phyloP scores from a whole-genome alignment of 805 yeast species.

The Cyberlindnera mycetangii region DNA sequence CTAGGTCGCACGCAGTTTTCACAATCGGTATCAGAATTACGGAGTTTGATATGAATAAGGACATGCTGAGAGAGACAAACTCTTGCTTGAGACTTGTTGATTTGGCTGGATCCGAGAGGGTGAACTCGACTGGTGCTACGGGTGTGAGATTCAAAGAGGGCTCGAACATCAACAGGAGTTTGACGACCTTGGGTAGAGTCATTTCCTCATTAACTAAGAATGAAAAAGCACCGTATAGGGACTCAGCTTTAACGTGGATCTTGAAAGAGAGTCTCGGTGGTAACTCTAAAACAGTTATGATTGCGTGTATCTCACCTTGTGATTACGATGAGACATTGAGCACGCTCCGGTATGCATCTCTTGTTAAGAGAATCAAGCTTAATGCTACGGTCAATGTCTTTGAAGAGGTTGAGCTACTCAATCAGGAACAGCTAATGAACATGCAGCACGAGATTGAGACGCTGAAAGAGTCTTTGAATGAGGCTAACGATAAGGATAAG shows the following conservation, averaged over 20 bases:
- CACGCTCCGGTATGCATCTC: slow-evolving; percentile 74
- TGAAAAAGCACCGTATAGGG: slow-evolving; percentile 42
- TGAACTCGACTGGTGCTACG: slow-evolving; percentile 57
- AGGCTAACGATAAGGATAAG: slow-evolving; percentile 23
- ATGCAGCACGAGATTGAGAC: slow-evolving; percentile 23
- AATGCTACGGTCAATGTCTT: slow-evolving; percentile 47
- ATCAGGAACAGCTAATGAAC: slow-evolving; percentile 10
- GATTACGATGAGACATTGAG: slow-evolving; percentile 77
- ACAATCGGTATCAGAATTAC: slow-evolving; percentile 62
- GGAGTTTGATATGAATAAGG: slow-evolving; percentile 37
- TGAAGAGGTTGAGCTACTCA: slow-evolving; percentile 13
- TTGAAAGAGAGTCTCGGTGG: slow-evolving; percentile 78
- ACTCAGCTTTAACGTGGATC: slow-evolving; percentile 71
- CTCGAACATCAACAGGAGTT: slow-evolving; percentile 69
- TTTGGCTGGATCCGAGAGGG: slow-evolving; percentile 80
- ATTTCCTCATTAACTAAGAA: slow-evolving; percentile 46
- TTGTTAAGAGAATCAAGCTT: slow-evolving; percentile 68
- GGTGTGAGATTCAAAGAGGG: slow-evolving; percentile 71
- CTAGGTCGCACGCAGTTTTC: slow-evolving; percentile 80
- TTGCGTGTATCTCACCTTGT: slow-evolving; percentile 81
- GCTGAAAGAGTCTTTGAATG: slow-evolving; percentile 19
- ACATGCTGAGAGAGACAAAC: slow-evolving; percentile 44
- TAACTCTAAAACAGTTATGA: slow-evolving; percentile 80
- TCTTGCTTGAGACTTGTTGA: slow-evolving; percentile 72
- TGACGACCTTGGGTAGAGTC: slow-evolving; percentile 76